A percentile compares a stretch with the other conserved stretches of the same genome.
phyloP scores from a whole-genome alignment of 2,329 filamentous ascomycete species.

The Alternaria sp. region DNA sequence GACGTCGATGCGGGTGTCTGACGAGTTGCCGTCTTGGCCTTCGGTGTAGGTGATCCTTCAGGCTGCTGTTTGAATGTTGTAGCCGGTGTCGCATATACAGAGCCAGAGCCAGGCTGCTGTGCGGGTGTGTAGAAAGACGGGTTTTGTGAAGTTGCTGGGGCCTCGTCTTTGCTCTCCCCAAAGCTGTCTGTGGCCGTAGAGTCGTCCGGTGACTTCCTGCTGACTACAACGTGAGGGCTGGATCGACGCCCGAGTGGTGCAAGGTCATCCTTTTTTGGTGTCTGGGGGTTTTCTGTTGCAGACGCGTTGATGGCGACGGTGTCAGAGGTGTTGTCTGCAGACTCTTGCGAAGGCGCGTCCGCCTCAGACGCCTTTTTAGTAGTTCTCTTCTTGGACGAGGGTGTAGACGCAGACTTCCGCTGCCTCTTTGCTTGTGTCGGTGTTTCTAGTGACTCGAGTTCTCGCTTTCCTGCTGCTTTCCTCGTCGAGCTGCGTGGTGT shows the following conservation, averaged over 20 bases:
- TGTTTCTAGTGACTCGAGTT: slow-evolving; percentile 40
- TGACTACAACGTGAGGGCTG: slow-evolving; percentile 35
- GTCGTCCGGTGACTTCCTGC: slow-evolving; percentile 20
- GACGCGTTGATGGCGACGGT: slow-evolving; percentile 20
- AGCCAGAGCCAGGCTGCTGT: slow-evolving; percentile 21
- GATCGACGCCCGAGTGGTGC: slow-evolving; percentile 33
- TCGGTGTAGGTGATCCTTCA: slow-evolving; percentile 38
- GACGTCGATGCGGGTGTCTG: slow-evolving; percentile 26
- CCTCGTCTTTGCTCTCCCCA: slow-evolving; percentile 17
- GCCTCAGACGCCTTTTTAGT: not conserved
- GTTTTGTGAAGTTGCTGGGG: slow-evolving; percentile 25
- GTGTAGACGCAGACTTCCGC: slow-evolving; percentile 26
- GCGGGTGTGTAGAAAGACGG: slow-evolving; percentile 34
- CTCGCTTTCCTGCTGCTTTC: slow-evolving; percentile 38
- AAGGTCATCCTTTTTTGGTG: slow-evolving; percentile 19
- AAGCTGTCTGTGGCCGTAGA: slow-evolving; percentile 13
- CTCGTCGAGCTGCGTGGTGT: slow-evolving; percentile 39
- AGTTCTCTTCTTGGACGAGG: slow-evolving; percentile 20
- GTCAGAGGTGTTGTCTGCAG: slow-evolving; percentile 23
- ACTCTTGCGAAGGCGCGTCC: slow-evolving; percentile 15
- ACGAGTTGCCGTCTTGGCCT: slow-evolving; percentile 16
- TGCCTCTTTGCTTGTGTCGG: slow-evolving; percentile 42
- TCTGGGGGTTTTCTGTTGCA: slow-evolving; percentile 5
- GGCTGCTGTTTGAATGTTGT: slow-evolving; percentile 29
- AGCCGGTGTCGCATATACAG: slow-evolving; percentile 36